phyloP scores from a whole-genome alignment of 352 stramenopile genomes.

The Pythium oligandrum region DNA sequence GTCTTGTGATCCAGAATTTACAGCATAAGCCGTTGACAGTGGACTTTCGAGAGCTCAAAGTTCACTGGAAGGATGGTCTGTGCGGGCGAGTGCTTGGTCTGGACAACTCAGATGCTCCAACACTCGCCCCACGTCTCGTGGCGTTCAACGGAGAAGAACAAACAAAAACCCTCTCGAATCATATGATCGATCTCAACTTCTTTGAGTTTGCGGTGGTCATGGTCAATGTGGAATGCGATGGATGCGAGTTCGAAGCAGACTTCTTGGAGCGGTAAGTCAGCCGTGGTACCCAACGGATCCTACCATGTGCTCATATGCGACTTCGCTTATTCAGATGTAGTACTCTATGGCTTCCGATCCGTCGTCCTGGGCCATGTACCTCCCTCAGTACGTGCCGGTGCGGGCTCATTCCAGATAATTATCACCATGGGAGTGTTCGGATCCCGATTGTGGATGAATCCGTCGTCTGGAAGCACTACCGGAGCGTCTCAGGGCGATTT shows the following conservation, averaged over 20 bases:
- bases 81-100: conserved; percentile 40
- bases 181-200: conserved; percentile 42
- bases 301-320: background rate
- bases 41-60: conserved; percentile 53
- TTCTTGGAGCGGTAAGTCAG: conserved; percentile 55
- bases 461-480: conserved; percentile 73
- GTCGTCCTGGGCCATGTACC: conserved; percentile 40
- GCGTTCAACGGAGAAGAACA: conserved; percentile 50
- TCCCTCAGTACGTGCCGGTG: conserved; percentile 60
- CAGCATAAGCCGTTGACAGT: conserved; percentile 45
- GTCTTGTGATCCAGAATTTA: conserved; percentile 67
- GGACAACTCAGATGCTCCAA: conserved; percentile 11
- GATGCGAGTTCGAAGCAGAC: conserved; percentile 72
- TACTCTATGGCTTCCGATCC: conserved; percentile 63
- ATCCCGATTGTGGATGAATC: conserved; percentile 69
- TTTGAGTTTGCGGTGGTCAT: conserved; percentile 64
- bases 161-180: conserved; percentile 18
- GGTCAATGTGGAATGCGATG: conserved; percentile 55
- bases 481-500: conserved; percentile 53
- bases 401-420: conserved; percentile 65
- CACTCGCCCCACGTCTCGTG: conserved; percentile 41
- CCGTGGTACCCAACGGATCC: background rate
- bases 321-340: conserved; percentile 23
- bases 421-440: conserved; percentile 60
- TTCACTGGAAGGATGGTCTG: conserved; percentile 67